Conservation (phyloP, 1,284 basidiomycete genomes). For the Cutaneotrichosporon arboriforme region DNA sequence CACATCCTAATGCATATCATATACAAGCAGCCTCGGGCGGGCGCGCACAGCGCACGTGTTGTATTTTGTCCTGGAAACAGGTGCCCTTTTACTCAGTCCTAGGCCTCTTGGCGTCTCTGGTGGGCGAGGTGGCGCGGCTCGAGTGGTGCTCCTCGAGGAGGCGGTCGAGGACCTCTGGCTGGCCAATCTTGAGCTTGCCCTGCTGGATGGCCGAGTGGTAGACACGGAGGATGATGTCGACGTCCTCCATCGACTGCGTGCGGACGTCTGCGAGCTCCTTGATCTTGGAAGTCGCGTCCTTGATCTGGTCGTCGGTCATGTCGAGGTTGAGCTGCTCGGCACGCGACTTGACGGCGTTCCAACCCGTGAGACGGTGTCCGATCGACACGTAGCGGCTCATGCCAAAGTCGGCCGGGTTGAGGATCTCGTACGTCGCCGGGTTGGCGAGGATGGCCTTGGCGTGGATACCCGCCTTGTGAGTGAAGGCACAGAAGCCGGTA, state of each 20-base stretch:
- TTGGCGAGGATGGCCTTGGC: slow-evolving; percentile 99
- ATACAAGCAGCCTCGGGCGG: too few relatives aligned
- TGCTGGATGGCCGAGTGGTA: slow-evolving; percentile 86
- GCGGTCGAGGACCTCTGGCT: slow-evolving; percentile 77
- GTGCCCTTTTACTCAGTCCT: slow-evolving; percentile 8
- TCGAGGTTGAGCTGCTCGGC: slow-evolving; percentile 89
- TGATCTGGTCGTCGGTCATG: slow-evolving; percentile 58
- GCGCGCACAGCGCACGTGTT: too few relatives aligned
- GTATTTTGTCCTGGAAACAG: too few relatives aligned
- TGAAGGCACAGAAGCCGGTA: slow-evolving; percentile 96
- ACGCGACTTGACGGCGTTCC: slow-evolving; percentile 99
- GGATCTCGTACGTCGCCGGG: slow-evolving; percentile 82
- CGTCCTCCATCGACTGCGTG: slow-evolving; percentile 98
- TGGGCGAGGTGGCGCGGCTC: slow-evolving; percentile 20
- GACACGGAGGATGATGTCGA: slow-evolving; percentile 90
- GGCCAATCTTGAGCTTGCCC: slow-evolving; percentile 78
- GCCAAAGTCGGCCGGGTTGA: slow-evolving; percentile 96
- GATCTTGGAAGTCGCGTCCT: slow-evolving; percentile 98
- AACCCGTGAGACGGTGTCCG: slow-evolving; percentile 91
- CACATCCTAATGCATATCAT: too few relatives aligned
- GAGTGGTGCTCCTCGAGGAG: slow-evolving; percentile 57
- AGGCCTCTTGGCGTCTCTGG: slow-evolving; percentile 16
- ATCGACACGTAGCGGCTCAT: slow-evolving; percentile 97
- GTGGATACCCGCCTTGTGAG: slow-evolving; percentile 99
- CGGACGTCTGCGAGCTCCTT: slow-evolving; percentile 98